A percentile compares a stretch with the other conserved stretches of the same genome.
These are phyloP conservation scores for Stemphylium beticola DNA, from an alignment of 2,329 filamentous ascomycete species.

Conservation along the genomic window DNA sequence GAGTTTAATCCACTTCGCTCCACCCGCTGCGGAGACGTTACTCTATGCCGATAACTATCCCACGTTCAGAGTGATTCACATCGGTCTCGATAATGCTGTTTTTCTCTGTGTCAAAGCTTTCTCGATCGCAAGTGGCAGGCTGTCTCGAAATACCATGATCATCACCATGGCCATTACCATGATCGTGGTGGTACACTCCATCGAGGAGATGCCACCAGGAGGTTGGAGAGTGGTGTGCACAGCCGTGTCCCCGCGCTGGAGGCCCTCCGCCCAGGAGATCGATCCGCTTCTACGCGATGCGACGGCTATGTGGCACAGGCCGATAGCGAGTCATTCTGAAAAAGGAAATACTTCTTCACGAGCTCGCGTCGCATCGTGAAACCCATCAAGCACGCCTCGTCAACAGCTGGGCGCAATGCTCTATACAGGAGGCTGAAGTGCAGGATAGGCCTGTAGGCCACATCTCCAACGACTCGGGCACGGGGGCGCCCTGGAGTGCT, in stretches of 20 bases:
- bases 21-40: slow-evolving; percentile 12
- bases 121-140: background rate
- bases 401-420: background rate
- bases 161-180: background rate
- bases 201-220: background rate
- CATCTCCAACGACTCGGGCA: background rate
- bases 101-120: slow-evolving; percentile 7
- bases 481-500: slow-evolving; percentile 7
- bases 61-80: background rate
- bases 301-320: slow-evolving; percentile 6
- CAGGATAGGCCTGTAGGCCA: background rate
- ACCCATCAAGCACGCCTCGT: background rate
- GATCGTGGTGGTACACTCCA: background rate
- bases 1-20: slow-evolving; percentile 16
- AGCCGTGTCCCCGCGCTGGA: slow-evolving; percentile 4
- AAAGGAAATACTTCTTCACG: background rate
- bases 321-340: slow-evolving; percentile 7
- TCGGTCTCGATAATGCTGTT: background rate
- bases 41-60: slow-evolving; percentile 12
- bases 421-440: background rate
- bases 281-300: slow-evolving; percentile 4
- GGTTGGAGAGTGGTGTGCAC: background rate
- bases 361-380: background rate
- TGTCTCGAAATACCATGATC: background rate
- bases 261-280: slow-evolving; percentile 6